phyloP scores from a whole-genome alignment of 345 rosid genomes.

The Eucalyptus fibrosa region DNA sequence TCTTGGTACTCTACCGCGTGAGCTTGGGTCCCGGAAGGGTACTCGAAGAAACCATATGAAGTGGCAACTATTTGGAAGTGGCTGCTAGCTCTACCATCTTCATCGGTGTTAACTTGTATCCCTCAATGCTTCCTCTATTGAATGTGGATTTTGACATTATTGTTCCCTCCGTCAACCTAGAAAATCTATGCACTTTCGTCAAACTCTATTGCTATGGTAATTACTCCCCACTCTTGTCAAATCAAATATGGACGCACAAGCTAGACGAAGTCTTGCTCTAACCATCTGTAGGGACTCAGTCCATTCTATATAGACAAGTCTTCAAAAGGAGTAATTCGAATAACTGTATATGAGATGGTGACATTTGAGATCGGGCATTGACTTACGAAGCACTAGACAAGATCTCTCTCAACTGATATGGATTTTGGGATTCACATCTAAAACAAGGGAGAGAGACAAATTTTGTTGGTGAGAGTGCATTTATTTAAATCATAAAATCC shows the following conservation, averaged over 20 bases:
- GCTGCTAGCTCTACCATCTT: not conserved
- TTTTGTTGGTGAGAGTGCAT: not conserved
- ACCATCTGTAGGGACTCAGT: rapidly evolving
- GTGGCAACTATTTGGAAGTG: not conserved
- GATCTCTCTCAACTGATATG: not conserved
- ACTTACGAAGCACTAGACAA: not conserved
- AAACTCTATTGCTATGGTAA: rapidly evolving
- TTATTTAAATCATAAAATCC: not conserved
- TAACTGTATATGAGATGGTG: not conserved
- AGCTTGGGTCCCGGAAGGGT: not conserved
- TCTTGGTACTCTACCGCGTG: not conserved
- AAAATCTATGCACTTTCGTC: not conserved
- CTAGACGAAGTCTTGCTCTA: not conserved
- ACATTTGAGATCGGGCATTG: not conserved
- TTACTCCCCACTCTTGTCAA: not conserved
- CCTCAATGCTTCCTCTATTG: not conserved
- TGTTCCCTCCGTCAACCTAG: not conserved
- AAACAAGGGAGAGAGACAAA: not conserved
- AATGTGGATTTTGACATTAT: not conserved
- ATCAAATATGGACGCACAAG: not conserved
- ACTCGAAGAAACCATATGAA: not conserved
- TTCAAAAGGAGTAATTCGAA: not conserved
- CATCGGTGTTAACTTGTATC: not conserved
- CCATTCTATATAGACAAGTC: not conserved
- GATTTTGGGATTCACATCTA: not conserved